Conservation (phyloP, 2,329 filamentous ascomycete species). For the Alternaria atra region DNA sequence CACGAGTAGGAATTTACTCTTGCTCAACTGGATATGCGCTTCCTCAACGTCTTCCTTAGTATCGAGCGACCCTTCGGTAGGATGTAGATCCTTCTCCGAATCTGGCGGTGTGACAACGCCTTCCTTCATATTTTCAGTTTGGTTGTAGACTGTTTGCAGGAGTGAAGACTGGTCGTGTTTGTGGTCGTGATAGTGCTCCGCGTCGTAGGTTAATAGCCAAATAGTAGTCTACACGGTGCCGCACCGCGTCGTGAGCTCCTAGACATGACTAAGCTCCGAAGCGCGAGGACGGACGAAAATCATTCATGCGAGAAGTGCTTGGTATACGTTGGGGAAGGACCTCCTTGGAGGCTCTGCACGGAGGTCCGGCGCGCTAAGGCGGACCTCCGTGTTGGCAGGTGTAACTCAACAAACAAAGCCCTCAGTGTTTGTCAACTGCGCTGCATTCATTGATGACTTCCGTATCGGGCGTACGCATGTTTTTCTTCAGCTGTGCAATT, state of each 20-base stretch:
- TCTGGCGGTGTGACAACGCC: not conserved
- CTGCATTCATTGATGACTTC: not conserved
- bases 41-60: conserved; percentile 1
- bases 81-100: not conserved
- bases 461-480: not conserved
- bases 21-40: conserved; percentile 3
- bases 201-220: not conserved
- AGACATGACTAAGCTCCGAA: not conserved
- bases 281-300: not conserved
- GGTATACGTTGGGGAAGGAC: not conserved
- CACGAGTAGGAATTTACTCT: conserved; percentile 1
- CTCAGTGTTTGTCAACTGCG: not conserved
- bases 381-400: not conserved
- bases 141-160: not conserved
- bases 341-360: not conserved
- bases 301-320: not conserved
- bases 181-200: not conserved
- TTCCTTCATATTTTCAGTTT: conserved; percentile 3
- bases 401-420: not conserved
- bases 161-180: not conserved
- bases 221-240: not conserved
- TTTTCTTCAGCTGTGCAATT: not conserved
- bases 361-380: not conserved
- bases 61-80: not conserved
- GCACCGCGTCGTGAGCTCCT: not conserved